Conservation (phyloP, 2,329 filamentous ascomycete species). For the Claviceps capensis region DNA sequence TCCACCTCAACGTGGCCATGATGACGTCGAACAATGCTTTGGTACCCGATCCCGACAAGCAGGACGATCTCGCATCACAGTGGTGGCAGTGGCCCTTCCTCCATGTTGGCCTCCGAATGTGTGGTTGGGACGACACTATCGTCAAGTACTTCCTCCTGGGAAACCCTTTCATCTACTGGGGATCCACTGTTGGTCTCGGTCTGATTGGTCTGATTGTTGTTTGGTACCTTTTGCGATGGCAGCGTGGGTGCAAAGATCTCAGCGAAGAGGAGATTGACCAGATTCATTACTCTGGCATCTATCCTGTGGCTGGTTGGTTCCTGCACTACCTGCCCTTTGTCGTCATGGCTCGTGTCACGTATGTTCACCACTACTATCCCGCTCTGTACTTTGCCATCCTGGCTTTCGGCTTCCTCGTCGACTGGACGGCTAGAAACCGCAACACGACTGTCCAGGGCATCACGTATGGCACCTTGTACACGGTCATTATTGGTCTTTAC, state of each 20-base stretch:
- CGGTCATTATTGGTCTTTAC: constrained; percentile 65
- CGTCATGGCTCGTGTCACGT: constrained; percentile 96
- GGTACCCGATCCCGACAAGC: constrained; percentile 95
- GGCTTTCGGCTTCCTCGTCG: constrained; percentile 71
- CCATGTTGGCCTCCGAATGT: constrained; percentile 93
- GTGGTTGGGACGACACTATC: constrained; percentile 88
- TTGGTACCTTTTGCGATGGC: constrained; percentile 91
- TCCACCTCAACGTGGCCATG: constrained; percentile 98
- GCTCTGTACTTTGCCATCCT: constrained; percentile 96
- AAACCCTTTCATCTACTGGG: constrained; percentile 95
- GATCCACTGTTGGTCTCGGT: constrained; percentile 65
- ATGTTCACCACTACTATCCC: constrained; percentile 98
- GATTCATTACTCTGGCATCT: constrained; percentile 85
- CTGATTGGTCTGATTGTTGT: constrained; percentile 57
- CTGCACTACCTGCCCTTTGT: constrained; percentile 93
- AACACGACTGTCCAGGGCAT: constrained; percentile 48
- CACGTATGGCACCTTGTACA: constrained; percentile 64
- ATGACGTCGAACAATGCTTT: constrained; percentile 99
- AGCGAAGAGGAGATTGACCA: constrained; percentile 71
- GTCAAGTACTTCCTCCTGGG: constrained; percentile 98
- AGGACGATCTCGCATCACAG: constrained; percentile 89
- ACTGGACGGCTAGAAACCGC: constrained; percentile 65
- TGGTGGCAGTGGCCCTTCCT: constrained; percentile 99
- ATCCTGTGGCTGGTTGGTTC: constrained; percentile 87
- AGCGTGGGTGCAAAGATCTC: constrained; percentile 82